These are phyloP conservation scores for Aspergillus oerlinghausenensis DNA, from an alignment of 2,329 filamentous ascomycete genomes.

Conservation along the genomic window DNA sequence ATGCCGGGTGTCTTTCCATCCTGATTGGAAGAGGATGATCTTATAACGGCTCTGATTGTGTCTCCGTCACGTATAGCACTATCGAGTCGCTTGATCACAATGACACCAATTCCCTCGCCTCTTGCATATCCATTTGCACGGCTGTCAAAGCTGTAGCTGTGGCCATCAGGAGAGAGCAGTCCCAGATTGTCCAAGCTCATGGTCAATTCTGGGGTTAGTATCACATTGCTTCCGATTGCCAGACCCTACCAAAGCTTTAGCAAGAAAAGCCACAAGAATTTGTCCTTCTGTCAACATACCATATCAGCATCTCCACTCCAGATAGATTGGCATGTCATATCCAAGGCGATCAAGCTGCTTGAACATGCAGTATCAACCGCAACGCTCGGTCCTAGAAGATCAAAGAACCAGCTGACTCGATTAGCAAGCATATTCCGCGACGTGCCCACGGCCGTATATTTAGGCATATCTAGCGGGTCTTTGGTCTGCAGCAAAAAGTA, in stretches of 20 bases:
- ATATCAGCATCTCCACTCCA: slow-evolving; percentile 16
- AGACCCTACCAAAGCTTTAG: slow-evolving; percentile 1
- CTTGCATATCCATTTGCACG: slow-evolving; percentile 45
- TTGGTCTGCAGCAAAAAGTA: slow-evolving; percentile 20
- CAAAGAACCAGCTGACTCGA: slow-evolving; percentile 24
- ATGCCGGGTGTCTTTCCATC: slow-evolving; percentile 18
- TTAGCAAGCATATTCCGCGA: slow-evolving; percentile 28
- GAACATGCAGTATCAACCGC: slow-evolving; percentile 28
- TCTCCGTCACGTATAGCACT: slow-evolving; percentile 44
- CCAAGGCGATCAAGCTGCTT: slow-evolving; percentile 20
- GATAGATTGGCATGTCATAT: slow-evolving; percentile 18
- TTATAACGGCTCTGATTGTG: slow-evolving; percentile 34
- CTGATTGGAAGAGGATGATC: slow-evolving; percentile 24
- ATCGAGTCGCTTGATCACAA: slow-evolving; percentile 48
- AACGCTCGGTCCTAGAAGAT: slow-evolving; percentile 26
- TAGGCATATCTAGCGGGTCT: slow-evolving; percentile 16
- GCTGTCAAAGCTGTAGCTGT: slow-evolving; percentile 23
- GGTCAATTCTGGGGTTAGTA: slow-evolving; percentile 11
- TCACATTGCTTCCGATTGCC: slow-evolving; percentile 13
- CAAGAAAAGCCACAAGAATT: not conserved
- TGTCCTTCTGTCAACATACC: slow-evolving; percentile 9
- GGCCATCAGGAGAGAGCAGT: slow-evolving; percentile 8
- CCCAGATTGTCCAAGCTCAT: slow-evolving; percentile 9
- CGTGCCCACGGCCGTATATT: slow-evolving; percentile 22
- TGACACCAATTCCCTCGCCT: slow-evolving; percentile 46